Evolutionary conservation across 108 stramenopile genomes (phyloP).

Genomic region (Cyclotella baltica): DNA sequence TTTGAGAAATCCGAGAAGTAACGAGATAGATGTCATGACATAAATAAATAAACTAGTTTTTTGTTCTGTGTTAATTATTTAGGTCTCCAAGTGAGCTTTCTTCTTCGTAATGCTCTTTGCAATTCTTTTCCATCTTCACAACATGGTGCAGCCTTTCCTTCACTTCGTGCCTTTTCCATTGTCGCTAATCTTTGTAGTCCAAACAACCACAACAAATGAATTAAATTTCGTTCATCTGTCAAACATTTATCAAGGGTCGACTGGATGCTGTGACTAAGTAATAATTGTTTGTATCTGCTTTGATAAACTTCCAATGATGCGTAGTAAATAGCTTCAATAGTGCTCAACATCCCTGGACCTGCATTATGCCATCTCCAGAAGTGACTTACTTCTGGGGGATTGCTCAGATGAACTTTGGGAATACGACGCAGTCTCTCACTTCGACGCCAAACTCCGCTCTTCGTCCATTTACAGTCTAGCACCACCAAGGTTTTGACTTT

Average conservation of each 20-base stretch:
- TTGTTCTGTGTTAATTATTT: constrained; percentile 30
- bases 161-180: constrained; percentile 15
- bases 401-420: constrained; percentile 68
- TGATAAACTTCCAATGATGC: constrained; percentile 61
- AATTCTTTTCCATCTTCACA: constrained; percentile 66
- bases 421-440: constrained; percentile 48
- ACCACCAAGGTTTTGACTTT: constrained; percentile 64
- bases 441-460: constrained; percentile 17
- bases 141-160: constrained; percentile 56
- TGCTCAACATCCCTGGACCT: constrained; percentile 73
- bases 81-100: constrained; percentile 38
- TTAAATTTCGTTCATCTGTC: constrained; percentile 44
- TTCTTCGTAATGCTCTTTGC: constrained; percentile 41
- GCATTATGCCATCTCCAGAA: constrained; percentile 89
- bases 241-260: constrained; percentile 16
- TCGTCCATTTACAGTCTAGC: constrained; percentile 81
- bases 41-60: not conserved
- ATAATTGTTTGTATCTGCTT: constrained; percentile 29
- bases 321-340: constrained; percentile 83
- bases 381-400: constrained; percentile 61
- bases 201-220: constrained; percentile 81
- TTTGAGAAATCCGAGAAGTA: not conserved
- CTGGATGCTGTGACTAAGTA: not conserved
- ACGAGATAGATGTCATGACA: not conserved
- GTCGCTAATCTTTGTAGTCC: constrained; percentile 68